phyloP scores from a whole-genome alignment of 2,329 filamentous ascomycete species.

The Scedosporium aurantiacum region DNA sequence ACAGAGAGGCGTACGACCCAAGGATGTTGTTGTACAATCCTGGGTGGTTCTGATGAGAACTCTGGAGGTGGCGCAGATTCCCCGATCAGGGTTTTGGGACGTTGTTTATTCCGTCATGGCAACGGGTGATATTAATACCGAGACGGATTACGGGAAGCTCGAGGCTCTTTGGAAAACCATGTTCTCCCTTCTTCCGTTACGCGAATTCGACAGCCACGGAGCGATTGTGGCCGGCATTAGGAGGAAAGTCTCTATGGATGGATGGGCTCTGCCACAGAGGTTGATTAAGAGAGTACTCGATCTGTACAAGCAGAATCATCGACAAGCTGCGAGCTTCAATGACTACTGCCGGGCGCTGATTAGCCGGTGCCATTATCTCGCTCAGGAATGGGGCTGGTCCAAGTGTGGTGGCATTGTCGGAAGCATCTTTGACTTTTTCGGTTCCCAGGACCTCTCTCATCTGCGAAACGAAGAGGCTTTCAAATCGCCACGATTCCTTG shows the following conservation, averaged over 20 bases:
- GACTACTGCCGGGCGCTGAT: constrained; percentile 51
- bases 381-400: constrained; percentile 56
- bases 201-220: constrained; percentile 47
- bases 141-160: constrained; percentile 23
- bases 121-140: constrained; percentile 14
- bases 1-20: constrained; percentile 40
- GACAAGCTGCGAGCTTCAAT: constrained; percentile 52
- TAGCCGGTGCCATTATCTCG: constrained; percentile 50
- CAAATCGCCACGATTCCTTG: constrained; percentile 49
- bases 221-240: constrained; percentile 27
- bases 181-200: constrained; percentile 50
- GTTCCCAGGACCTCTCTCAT: constrained; percentile 48
- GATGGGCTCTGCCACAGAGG: constrained; percentile 49
- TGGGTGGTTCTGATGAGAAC: constrained; percentile 50
- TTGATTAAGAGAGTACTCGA: constrained; percentile 46
- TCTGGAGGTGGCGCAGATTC: constrained; percentile 37
- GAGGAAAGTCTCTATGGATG: constrained; percentile 29
- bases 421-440: constrained; percentile 58
- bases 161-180: constrained; percentile 48
- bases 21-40: constrained; percentile 33
- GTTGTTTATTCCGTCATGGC: constrained; percentile 34
- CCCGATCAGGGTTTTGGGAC: constrained; percentile 50
- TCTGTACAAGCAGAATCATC: constrained; percentile 42
- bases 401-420: constrained; percentile 46
- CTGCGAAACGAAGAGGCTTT: constrained; percentile 54